Base-by-base conservation (phyloP, 768 basidiomycete species). In the Suillus subluteus region DNA sequence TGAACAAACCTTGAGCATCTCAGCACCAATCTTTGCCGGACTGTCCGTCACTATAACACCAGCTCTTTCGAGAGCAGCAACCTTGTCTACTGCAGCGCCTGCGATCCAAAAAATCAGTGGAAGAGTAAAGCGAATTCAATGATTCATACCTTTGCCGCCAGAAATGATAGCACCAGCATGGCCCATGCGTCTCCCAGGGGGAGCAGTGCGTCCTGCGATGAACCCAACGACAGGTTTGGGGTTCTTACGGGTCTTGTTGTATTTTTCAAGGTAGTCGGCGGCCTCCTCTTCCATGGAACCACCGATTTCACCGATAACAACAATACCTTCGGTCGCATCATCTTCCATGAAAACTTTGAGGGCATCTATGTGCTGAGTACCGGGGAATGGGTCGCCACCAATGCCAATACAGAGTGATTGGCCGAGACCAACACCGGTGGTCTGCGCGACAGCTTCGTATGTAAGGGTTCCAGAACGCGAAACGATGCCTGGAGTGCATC, bases 231-330 rank as follows among this genome's bases (percentile, higher is more conserved):
- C 95, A 59, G 98, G 98, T 80, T 99, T 99, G 65, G 94, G 94
- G 70, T 89, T 83, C 64, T 79, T 79, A 63, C 92, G 87, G 35
- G 91, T 95, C 81, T 94, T 93, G 85, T 99, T 99, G 83, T 93
- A 91, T 78, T 87, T 85, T 76, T 93, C 92, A 64, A 99, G 83
- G 80, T 97, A 99, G 72, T 96, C 98, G 6, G 98, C 98, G 8
- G 98, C 98, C 70, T 99, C 97, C 79, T 99, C 98, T 81, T 99
- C 98, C 97, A 98, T 98, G 9, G 94, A 91, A 26, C 98, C 98
- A 69, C 98, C 98, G 72, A 99, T 99, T 82, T 99, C 98, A 67
- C 98, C 98, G 72, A 99, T 99, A 68, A 99, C 83, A 69, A 99
- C 97, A 70, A 99, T 96, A 93, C 95, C 98, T 81, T 98, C 89